Conservation (phyloP, 2,329 filamentous ascomycete genomes). For the Whalleya microplaca region DNA sequence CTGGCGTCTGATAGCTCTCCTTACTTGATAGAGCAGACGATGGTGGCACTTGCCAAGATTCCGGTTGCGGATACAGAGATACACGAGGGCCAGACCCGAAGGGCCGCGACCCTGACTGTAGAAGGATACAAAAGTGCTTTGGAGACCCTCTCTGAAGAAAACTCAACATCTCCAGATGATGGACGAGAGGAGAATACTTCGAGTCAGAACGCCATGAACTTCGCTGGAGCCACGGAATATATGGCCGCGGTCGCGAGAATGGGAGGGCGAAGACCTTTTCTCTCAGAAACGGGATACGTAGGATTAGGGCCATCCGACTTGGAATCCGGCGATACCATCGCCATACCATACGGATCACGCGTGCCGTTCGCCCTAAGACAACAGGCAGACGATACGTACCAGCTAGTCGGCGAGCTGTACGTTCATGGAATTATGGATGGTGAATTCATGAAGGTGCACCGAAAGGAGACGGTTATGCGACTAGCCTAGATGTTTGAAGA, state of each 20-base stretch:
- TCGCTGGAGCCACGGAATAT: slow-evolving; percentile 6
- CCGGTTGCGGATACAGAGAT: slow-evolving; percentile 21
- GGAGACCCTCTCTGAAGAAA: slow-evolving; percentile 3
- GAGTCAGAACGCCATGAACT: neutral
- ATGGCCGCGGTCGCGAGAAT: slow-evolving; percentile 14
- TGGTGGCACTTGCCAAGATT: slow-evolving; percentile 26
- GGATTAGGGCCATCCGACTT: slow-evolving; percentile 23
- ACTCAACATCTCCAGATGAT: neutral
- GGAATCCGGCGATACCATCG: slow-evolving; percentile 10
- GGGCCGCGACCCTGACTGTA: slow-evolving; percentile 11
- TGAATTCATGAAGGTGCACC: slow-evolving; percentile 30
- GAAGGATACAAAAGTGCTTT: slow-evolving; percentile 16
- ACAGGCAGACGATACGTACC: neutral
- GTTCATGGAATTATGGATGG: slow-evolving; percentile 30
- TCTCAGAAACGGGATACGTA: slow-evolving; percentile 21
- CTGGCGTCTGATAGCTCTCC: slow-evolving; percentile 20
- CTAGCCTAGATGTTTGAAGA: too few species aligned
- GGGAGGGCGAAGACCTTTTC: slow-evolving; percentile 21
- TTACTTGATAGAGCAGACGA: slow-evolving; percentile 23
- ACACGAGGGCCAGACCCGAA: neutral
- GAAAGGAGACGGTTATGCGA: slow-evolving; percentile 18
- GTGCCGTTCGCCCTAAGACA: slow-evolving; percentile 25
- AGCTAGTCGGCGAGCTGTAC: slow-evolving; percentile 23
- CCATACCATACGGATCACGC: slow-evolving; percentile 25
- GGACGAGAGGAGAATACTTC: neutral